Evolutionary conservation across 2,329 filamentous ascomycete genomes (phyloP), one percentile per base, ranked within the genome.

Genomic region (Zymoseptoria brevis): DNA sequence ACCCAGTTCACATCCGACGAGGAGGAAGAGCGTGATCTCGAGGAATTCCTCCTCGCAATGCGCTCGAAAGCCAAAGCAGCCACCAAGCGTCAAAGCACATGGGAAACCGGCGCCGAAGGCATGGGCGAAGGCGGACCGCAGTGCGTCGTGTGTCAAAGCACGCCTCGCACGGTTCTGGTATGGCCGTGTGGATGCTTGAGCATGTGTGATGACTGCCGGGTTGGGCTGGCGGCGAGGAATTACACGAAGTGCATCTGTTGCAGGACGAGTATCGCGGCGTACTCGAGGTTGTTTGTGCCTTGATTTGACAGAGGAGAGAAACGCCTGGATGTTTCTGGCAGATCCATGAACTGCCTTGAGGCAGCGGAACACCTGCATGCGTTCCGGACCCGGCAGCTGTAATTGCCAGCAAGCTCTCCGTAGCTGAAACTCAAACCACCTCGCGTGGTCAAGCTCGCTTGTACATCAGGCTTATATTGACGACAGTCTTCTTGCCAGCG

Each of bases 211-310:
- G 94, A 97, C 66, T 97, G 94, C 72, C 82, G 94, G 30, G 89
- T 97, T 41, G 93, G 90, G 50, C 80, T 97, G 62, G 94, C 94
- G 3, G 92, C 96, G 85, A 95, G 96, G 73, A 97, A 97, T 73
- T 97, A 96, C 72, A 90, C 92, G 64, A 95, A 90, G 71, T 99
- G 94, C 72, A 92, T 97, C 48, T 97, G 93, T 69, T 97, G 94
- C 73, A 83, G 94, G 55, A 84, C 90, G 58, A 88, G 94, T 67
- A 90, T 97, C 29, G 84, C 85, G 57, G 94, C 92, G 57, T 97
- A 96, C 74, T 92, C 90, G 66, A 84, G 90, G 67, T 85, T 99
- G 61, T 99, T 89, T 79, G 91, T 97, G 49, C 94, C 94, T 54
- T 87, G 55, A 59, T 45, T 48, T 11, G 6, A 16, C 16, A 45